Conservation (phyloP, 352 stramenopile genomes). For the Salisapilia sapeloensis region DNA sequence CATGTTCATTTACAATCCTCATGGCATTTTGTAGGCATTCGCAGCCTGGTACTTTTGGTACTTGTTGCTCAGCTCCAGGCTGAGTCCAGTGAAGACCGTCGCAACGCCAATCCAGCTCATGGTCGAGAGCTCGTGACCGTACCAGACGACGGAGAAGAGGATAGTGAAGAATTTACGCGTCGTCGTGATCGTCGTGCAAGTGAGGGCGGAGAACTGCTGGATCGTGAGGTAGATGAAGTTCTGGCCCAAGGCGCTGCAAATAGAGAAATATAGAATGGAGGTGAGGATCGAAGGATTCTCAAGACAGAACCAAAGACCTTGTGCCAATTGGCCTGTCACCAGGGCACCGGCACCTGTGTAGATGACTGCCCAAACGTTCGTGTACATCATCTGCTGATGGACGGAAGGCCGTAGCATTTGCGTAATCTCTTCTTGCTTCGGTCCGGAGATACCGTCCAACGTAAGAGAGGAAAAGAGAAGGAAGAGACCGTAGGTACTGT, state of each 20-base stretch:
- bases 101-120: slow-evolving; percentile 85
- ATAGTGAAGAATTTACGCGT: slow-evolving; percentile 99
- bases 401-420: slow-evolving; percentile 55
- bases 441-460: slow-evolving; percentile 90
- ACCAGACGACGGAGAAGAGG: slow-evolving; percentile 93
- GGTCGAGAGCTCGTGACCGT: slow-evolving; percentile 84
- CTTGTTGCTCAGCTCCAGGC: slow-evolving; percentile 73
- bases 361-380: slow-evolving; percentile 76
- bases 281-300: slow-evolving; percentile 72
- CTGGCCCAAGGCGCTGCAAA: slow-evolving; percentile 93
- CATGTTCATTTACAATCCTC: too few relatives aligned
- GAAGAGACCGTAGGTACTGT: slow-evolving; percentile 78
- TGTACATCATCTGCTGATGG: slow-evolving; percentile 85
- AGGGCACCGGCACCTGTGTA: slow-evolving; percentile 67
- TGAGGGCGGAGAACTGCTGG: slow-evolving; percentile 94
- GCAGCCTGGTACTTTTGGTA: slow-evolving; percentile 73
- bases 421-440: slow-evolving; percentile 89
- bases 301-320: slow-evolving; percentile 62
- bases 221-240: slow-evolving; percentile 99
- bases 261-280: slow-evolving; percentile 86
- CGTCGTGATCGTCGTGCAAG: slow-evolving; percentile 98
- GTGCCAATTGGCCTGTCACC: slow-evolving; percentile 49
- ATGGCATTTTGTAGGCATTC: slow-evolving; percentile 3
- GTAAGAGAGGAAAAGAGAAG: slow-evolving; percentile 87
- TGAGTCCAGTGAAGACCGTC: slow-evolving; percentile 84